A percentile compares a stretch with the other conserved stretches of the same genome.
These are phyloP conservation scores for Nitzschia palea DNA, from an alignment of 108 stramenopile species.

Conservation along the genomic window DNA sequence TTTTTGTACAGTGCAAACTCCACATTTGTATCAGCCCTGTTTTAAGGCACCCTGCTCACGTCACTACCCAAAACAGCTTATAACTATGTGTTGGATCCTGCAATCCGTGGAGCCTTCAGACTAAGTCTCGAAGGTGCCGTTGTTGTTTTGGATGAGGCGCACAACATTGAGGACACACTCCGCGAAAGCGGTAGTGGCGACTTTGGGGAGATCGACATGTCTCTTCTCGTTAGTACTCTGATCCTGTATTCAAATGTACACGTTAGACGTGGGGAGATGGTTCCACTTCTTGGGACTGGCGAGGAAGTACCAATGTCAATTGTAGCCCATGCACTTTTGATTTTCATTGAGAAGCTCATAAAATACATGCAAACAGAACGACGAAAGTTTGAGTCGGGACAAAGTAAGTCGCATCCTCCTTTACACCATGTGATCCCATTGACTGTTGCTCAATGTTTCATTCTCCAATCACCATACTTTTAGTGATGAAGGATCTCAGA, in stretches of 20 bases:
- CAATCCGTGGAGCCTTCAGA: constrained; percentile 64
- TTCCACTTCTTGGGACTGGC: constrained; percentile 21
- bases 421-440: not conserved
- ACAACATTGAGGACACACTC: constrained; percentile 89
- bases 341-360: constrained; percentile 68
- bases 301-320: constrained; percentile 41
- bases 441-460: too few species aligned
- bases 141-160: constrained; percentile 98
- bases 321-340: constrained; percentile 60
- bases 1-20: constrained; percentile 1
- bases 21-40: not conserved
- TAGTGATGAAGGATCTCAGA: too few species aligned
- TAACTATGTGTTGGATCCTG: constrained; percentile 92
- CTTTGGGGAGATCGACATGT: constrained; percentile 67
- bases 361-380: constrained; percentile 33
- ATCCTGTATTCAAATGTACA: constrained; percentile 24
- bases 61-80: constrained; percentile 60
- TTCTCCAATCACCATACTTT: too few species aligned
- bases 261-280: constrained; percentile 8
- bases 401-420: constrained; percentile 20
- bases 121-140: constrained; percentile 68
- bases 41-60: not conserved
- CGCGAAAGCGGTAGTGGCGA: constrained; percentile 63
- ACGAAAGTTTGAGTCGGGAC: constrained; percentile 46
- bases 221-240: constrained; percentile 49